phyloP scores from a whole-genome alignment of 257 asterid species.

The Penstemon eatonii region DNA sequence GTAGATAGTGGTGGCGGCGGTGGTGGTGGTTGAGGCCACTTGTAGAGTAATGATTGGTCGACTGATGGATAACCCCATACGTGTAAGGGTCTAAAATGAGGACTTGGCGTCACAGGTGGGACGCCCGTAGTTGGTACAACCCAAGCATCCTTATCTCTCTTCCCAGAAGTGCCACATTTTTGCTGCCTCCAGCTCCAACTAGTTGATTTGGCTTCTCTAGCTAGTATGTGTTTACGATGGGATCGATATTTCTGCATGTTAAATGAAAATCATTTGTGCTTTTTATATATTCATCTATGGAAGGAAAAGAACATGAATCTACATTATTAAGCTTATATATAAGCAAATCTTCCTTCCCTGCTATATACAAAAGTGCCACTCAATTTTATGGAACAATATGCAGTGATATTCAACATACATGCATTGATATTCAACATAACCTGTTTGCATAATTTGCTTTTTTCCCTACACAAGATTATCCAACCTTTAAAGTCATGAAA shows the following conservation, averaged over 20 bases:
- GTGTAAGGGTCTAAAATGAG: slow-evolving; percentile 77
- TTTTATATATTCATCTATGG: not conserved
- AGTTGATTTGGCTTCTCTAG: slow-evolving; percentile 84
- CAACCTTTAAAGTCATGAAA: slow-evolving; percentile 8
- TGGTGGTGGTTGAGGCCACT: slow-evolving; percentile 52
- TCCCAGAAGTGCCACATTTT: slow-evolving; percentile 43
- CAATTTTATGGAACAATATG: not conserved
- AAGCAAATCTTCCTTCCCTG: not conserved
- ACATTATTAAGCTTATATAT: not conserved
- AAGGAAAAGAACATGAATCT: not conserved
- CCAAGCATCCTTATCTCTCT: slow-evolving; percentile 59
- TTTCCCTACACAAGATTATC: not conserved
- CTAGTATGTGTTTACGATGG: slow-evolving; percentile 72
- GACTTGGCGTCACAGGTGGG: slow-evolving; percentile 53
- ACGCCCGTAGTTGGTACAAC: slow-evolving; percentile 67
- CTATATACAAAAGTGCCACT: not conserved
- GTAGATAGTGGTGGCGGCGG: slow-evolving; percentile 28
- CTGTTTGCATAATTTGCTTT: too few relatives aligned
- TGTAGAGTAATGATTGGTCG: slow-evolving; percentile 49
- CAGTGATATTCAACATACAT: not conserved
- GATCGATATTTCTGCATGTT: slow-evolving; percentile 80
- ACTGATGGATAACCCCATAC: slow-evolving; percentile 83
- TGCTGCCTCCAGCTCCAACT: slow-evolving; percentile 73
- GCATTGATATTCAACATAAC: not conserved
- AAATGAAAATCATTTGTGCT: slow-evolving; percentile 8